Base-by-base conservation (phyloP, 306 rosid species). In the Nissolia schottii region DNA sequence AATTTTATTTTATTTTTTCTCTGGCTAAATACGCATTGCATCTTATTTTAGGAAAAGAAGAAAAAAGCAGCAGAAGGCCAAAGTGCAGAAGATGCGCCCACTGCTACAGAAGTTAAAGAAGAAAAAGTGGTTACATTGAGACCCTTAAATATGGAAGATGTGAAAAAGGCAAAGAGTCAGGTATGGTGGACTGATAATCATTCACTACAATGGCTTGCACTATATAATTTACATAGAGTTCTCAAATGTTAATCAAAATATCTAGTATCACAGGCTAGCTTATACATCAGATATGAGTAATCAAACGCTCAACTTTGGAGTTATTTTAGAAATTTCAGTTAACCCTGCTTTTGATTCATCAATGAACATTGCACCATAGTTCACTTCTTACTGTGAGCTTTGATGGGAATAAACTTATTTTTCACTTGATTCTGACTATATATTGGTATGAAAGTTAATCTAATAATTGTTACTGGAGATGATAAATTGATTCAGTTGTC, bases 151-250 rank as follows among this genome's bases (percentile, higher is more conserved):
- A 90, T 87, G 98, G 96, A 92, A 77, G 96, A 92, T 80, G 77
- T 92, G 96, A 87, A 73, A 76, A 86, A 85, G 57, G 96, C 98
- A 14, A 92, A 86, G 86, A 77, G 75, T 78, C 96, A 90, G 89
- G 98, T 92, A 64, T 65, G 31, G 24, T 4, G 1, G 24, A 67
- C 31, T 55, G 29, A 46, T 43, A 61, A 27, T 9, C 16, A 4
- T 61, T 73, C 60, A 48, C 65, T 7, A 54, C 14, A 51, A 43
- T 70, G 65, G 58, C 5, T 41, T 3, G 20, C 23, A 16, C 19
- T 8, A 31, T 22, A 31, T 3, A 41, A 4, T 12, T 49, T 41
- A 49, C 59, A 54, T 38, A 18, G 18, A 12, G 16, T 23, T 37
- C n/a, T n/a, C n/a, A n/a, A n/a, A n/a, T n/a, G n/a, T n/a, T n/a